These are phyloP conservation scores for Iris pallida DNA, from an alignment of 116 monocot species.

Conservation along the genomic window DNA sequence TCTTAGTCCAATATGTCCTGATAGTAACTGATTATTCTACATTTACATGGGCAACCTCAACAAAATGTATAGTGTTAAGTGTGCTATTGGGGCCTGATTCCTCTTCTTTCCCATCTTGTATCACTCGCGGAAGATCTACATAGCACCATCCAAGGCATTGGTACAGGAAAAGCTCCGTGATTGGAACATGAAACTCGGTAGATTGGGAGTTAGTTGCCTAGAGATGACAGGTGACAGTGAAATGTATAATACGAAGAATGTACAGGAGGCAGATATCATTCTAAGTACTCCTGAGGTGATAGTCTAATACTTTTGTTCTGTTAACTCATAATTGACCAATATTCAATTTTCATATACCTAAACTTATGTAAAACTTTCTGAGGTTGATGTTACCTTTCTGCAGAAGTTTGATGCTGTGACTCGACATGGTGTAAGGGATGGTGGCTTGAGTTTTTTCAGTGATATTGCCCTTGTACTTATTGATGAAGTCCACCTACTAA, in stretches of 20 bases:
- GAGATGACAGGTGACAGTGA: slow-evolving; percentile 98
- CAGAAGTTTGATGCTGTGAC: slow-evolving; percentile 98
- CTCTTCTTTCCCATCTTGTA: slow-evolving; percentile 4
- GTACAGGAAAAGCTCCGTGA: slow-evolving; percentile 96
- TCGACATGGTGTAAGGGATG: slow-evolving; percentile 72
- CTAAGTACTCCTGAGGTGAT: slow-evolving; percentile 95
- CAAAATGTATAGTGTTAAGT: neutral
- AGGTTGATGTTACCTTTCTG: neutral
- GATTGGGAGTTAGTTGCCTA: slow-evolving; percentile 69
- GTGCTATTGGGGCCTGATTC: slow-evolving; percentile 7
- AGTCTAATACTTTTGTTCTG: neutral
- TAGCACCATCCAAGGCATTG: slow-evolving; percentile 95
- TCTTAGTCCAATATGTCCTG: too few species aligned
- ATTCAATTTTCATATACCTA: too few species aligned
- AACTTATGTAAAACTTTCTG: too few species aligned
- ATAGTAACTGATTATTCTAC: too few species aligned
- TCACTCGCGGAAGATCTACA: slow-evolving; percentile 55
- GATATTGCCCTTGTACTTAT: slow-evolving; percentile 91
- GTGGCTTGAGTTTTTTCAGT: slow-evolving; percentile 90
- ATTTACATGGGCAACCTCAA: too few species aligned
- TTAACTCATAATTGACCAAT: neutral
- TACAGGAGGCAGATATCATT: slow-evolving; percentile 89
- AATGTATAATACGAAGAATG: slow-evolving; percentile 50
- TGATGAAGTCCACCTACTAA: slow-evolving; percentile 96
- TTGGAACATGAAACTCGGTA: slow-evolving; percentile 76